phyloP scores from a whole-genome alignment of 140 eudicot genomes.

The Stevia rebaudiana region DNA sequence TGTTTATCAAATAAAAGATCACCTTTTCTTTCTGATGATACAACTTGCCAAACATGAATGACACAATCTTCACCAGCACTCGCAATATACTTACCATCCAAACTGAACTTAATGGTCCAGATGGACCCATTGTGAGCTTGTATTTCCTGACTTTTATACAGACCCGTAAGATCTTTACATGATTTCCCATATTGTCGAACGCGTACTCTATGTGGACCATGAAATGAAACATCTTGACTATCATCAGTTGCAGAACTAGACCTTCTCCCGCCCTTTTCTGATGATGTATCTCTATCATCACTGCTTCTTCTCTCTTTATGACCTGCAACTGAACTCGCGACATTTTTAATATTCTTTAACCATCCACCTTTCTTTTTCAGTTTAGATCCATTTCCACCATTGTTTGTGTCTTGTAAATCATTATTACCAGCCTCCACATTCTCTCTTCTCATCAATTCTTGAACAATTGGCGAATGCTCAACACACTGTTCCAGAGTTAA shows the following conservation, averaged over 20 bases:
- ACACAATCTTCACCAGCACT: slow-evolving; percentile 95
- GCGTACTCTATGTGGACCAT: slow-evolving; percentile 80
- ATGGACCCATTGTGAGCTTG: slow-evolving; percentile 85
- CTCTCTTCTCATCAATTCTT: slow-evolving; percentile 87
- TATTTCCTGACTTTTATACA: slow-evolving; percentile 84
- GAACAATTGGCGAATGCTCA: slow-evolving; percentile 88
- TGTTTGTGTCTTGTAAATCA: slow-evolving; percentile 27
- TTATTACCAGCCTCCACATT: slow-evolving; percentile 61
- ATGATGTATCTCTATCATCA: slow-evolving; percentile 87
- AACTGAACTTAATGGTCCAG: slow-evolving; percentile 81
- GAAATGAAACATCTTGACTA: slow-evolving; percentile 80
- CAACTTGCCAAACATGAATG: slow-evolving; percentile 89
- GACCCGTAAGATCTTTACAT: slow-evolving; percentile 63
- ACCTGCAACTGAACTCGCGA: slow-evolving; percentile 68
- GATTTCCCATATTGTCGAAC: slow-evolving; percentile 87
- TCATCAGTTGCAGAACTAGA: slow-evolving; percentile 98
- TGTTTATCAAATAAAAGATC: slow-evolving; percentile 73
- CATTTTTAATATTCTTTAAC: slow-evolving; percentile 70
- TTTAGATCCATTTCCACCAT: slow-evolving; percentile 40
- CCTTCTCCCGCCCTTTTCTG: slow-evolving; percentile 85
- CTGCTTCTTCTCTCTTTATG: slow-evolving; percentile 66
- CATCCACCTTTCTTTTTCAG: slow-evolving; percentile 63
- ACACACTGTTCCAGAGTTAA: slow-evolving; percentile 89
- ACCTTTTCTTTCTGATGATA: slow-evolving; percentile 71
- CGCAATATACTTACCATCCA: slow-evolving; percentile 88